phyloP scores from a whole-genome alignment of 2,329 filamentous ascomycete genomes.

The Eutypella sp. region DNA sequence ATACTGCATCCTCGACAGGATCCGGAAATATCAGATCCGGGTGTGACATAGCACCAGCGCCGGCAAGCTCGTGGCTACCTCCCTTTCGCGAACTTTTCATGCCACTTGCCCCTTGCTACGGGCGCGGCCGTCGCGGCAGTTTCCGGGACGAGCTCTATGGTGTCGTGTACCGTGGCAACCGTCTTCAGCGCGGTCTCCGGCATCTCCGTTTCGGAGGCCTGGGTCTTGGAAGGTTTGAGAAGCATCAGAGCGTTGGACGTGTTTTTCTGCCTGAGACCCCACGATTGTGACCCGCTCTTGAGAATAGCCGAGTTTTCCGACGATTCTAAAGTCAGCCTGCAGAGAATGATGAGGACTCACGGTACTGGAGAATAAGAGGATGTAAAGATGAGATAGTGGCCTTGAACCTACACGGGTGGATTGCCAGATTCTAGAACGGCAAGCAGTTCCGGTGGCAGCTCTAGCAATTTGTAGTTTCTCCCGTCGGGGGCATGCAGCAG shows the following conservation, averaged over 20 bases:
- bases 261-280: conserved; percentile 60
- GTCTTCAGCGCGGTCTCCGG: conserved; percentile 37
- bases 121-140: conserved; percentile 25
- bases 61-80: conserved; percentile 26
- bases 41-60: neutral
- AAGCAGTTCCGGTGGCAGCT: conserved; percentile 56
- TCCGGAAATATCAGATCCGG: too few relatives aligned
- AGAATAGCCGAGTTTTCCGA: conserved; percentile 50
- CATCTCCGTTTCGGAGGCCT: conserved; percentile 12
- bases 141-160: conserved; percentile 52
- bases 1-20: too few relatives aligned
- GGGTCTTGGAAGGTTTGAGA: conserved; percentile 31
- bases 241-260: conserved; percentile 63
- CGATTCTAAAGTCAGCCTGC: conserved; percentile 44
- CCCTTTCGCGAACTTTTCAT: conserved; percentile 51
- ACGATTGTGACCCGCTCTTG: conserved; percentile 46
- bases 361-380: conserved; percentile 1
- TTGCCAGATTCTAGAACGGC: conserved; percentile 48
- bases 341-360: conserved; percentile 1
- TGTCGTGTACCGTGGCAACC: conserved; percentile 56
- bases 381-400: neutral
- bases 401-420: conserved; percentile 44
- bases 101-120: conserved; percentile 49
- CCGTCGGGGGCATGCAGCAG: conserved; percentile 45
- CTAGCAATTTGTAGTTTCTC: conserved; percentile 54